Evolutionary conservation across 768 basidiomycete species (phyloP).

Genomic region (Russula lepida): DNA sequence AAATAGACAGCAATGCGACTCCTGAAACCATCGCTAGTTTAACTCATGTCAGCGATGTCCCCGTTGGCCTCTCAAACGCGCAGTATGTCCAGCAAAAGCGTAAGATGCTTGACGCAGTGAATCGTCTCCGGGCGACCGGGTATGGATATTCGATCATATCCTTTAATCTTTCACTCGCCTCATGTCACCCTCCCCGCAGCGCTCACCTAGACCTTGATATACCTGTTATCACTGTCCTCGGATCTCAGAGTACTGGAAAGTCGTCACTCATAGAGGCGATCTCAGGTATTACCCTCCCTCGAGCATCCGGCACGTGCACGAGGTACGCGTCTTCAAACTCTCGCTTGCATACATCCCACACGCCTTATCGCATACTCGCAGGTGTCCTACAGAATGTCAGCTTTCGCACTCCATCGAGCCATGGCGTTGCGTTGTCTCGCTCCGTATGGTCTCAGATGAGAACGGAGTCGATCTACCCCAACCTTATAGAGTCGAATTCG

Average conservation of each 20-base stretch:
- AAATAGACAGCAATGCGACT: neutral
- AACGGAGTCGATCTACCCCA: slow-evolving; percentile 30
- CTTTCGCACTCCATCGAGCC: slow-evolving; percentile 25
- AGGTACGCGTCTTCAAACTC: slow-evolving; percentile 33
- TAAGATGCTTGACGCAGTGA: slow-evolving; percentile 49
- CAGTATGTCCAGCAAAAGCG: slow-evolving; percentile 35
- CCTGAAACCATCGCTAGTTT: neutral
- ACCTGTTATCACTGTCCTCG: slow-evolving; percentile 66
- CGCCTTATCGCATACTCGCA: slow-evolving; percentile 6
- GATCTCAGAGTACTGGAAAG: slow-evolving; percentile 67
- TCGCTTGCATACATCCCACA: no score
- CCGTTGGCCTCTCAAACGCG: slow-evolving; percentile 47
- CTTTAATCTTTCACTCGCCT: neutral
- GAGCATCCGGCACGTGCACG: slow-evolving; percentile 67
- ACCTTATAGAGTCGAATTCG: slow-evolving; percentile 24
- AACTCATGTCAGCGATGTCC: slow-evolving; percentile 5
- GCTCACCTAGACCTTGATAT: slow-evolving; percentile 58
- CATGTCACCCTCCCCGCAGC: slow-evolving; percentile 28
- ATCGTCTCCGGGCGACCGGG: slow-evolving; percentile 57
- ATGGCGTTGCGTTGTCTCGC: slow-evolving; percentile 30
- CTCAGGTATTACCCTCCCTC: slow-evolving; percentile 60
- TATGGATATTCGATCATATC: slow-evolving; percentile 19
- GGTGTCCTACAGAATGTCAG: slow-evolving; percentile 33
- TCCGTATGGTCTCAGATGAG: slow-evolving; percentile 28
- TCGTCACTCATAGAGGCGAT: slow-evolving; percentile 73